Evolutionary conservation across 345 rosid genomes (phyloP), one percentile per base, ranked within the genome.

Genomic region (Mercurialis annua): DNA sequence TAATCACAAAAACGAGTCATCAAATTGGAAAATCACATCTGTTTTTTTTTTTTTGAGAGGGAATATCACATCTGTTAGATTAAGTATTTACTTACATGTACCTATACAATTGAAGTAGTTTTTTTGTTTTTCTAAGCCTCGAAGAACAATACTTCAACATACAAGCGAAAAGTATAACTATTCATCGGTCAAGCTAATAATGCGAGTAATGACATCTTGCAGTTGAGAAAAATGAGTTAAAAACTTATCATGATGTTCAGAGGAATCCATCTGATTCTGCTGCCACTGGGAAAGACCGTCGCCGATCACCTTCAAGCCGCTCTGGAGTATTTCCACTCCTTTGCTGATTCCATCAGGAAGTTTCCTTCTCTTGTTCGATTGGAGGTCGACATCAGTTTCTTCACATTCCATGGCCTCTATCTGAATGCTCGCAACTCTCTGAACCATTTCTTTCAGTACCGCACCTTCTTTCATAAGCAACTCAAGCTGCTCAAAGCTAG

Each of bases 301-400:
- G 47, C 82, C 76, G 7, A 91, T 78, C 44, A 66, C 81, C 81
- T 85, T 85, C 84, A 94, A 29, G 3, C 99, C 96, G 59, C 69
- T 82, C 80, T 89, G 87, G 46, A 94, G 71, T 67, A 91, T 57
- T 70, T 89, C 90, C 62, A 94, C 69, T 67, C 99, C 99, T 71
- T 70, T 81, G 63, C 84, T 58, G 57, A 91, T 85, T 66, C 82
- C 95, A 68, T 80, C 90, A 21, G 96, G 96, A 66, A 94, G 77
- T 70, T 84, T 94, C 80, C 96, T 85, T 85, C 79, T 88, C 87
- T 89, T 94, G 72, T 72, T 84, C 33, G 81, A 66, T 65, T 61
- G 79, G 31, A 65, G 64, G 42, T 71, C 82, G 10, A 55, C 71
- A 44, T 77, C 79, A 55, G 69, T 74, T 76, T 81, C 87, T 58